Evolutionary conservation across 192 early-diverging fungal species (phyloP).

Genomic region (Coemansia sp.): DNA sequence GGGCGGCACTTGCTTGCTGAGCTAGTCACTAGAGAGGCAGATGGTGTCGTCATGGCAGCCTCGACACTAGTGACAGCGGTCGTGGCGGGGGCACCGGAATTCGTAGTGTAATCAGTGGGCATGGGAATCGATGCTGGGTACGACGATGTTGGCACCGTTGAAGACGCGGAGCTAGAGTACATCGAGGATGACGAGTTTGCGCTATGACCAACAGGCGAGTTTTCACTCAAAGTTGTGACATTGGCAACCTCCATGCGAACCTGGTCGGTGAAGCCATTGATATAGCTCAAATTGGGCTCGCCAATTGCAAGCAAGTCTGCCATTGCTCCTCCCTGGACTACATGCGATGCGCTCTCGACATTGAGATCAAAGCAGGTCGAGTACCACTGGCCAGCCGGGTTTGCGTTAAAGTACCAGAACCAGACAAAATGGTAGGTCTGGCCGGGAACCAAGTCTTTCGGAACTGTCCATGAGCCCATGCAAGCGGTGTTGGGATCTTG

Average conservation of each 20-base stretch:
- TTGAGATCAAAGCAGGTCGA: conserved; percentile 61
- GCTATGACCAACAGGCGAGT: neutral
- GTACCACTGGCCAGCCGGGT: conserved; percentile 61
- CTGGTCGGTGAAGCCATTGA: conserved; percentile 18
- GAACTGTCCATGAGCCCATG: conserved; percentile 54
- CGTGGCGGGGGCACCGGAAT: conserved; percentile 1
- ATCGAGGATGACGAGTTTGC: neutral
- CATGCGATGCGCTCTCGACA: conserved; percentile 22
- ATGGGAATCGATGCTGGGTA: neutral
- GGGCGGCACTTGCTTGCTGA: conserved; percentile 8
- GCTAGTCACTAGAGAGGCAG: neutral
- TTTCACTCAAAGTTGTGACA: conserved; percentile 9
- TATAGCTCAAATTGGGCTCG: conserved; percentile 21
- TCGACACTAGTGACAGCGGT: neutral
- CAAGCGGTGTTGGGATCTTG: conserved; percentile 52
- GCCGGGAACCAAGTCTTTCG: conserved; percentile 48
- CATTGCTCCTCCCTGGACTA: conserved; percentile 12
- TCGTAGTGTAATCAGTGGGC: neutral
- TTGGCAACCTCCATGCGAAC: conserved; percentile 11
- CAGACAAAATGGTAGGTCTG: conserved; percentile 54
- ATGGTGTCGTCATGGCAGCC: neutral
- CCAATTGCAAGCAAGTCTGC: conserved; percentile 10
- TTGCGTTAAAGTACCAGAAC: conserved; percentile 64
- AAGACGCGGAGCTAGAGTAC: neutral
- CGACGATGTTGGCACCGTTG: neutral